phyloP scores from a whole-genome alignment of 176 grass and related monocot genomes.

The Paspalum vaginatum region DNA sequence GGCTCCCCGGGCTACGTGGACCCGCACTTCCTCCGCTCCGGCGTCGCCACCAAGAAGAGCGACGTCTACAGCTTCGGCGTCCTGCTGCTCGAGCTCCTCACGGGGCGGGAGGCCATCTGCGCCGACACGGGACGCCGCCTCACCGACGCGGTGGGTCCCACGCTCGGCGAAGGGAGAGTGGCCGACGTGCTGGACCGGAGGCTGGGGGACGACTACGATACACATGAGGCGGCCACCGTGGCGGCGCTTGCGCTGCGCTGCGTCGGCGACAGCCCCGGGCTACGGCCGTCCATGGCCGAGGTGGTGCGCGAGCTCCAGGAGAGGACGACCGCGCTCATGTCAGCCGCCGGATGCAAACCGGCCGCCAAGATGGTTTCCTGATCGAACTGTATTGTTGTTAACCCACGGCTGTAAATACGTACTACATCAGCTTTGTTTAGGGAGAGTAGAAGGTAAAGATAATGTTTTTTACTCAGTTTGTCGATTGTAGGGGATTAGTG shows the following conservation, averaged over 20 bases:
- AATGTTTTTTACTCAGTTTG: neutral
- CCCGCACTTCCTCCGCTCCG: slow-evolving; percentile 77
- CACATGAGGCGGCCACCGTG: slow-evolving; percentile 52
- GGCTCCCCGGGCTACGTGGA: slow-evolving; percentile 85
- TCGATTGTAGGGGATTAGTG: slow-evolving; percentile 20
- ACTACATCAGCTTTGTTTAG: slow-evolving; percentile 37
- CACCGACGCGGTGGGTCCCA: slow-evolving; percentile 43
- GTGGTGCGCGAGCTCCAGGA: slow-evolving; percentile 63
- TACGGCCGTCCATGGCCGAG: slow-evolving; percentile 75
- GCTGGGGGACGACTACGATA: slow-evolving; percentile 47
- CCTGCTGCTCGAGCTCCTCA: slow-evolving; percentile 66
- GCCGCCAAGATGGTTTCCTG: slow-evolving; percentile 40
- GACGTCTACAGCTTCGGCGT: slow-evolving; percentile 80
- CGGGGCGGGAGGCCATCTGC: slow-evolving; percentile 66
- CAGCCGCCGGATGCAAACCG: slow-evolving; percentile 51
- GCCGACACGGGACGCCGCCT: slow-evolving; percentile 48
- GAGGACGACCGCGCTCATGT: slow-evolving; percentile 50
- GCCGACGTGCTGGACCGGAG: slow-evolving; percentile 57
- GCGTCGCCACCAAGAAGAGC: slow-evolving; percentile 75
- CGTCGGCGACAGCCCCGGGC: slow-evolving; percentile 44
- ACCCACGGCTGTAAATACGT: slow-evolving; percentile 23
- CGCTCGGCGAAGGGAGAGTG: slow-evolving; percentile 26
- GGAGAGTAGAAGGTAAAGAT: neutral
- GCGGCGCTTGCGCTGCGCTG: slow-evolving; percentile 56
- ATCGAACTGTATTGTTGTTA: neutral